Evolutionary conservation across 2,329 filamentous ascomycete species (phyloP).

Genomic region (Fusarium sp.): DNA sequence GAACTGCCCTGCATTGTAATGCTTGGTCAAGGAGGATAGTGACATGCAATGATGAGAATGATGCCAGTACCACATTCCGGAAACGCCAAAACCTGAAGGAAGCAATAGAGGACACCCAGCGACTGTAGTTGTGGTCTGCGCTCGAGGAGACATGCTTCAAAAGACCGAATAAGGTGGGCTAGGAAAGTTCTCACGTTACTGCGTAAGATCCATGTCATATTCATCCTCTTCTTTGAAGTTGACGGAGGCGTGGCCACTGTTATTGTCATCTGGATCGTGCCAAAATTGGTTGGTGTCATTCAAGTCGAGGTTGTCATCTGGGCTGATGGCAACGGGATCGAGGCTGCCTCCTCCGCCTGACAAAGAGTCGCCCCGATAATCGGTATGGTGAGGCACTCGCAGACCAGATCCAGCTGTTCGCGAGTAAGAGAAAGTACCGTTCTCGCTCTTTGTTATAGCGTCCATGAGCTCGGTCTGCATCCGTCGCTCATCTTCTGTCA

Average conservation of each 20-base stretch:
- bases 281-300: conserved; percentile 67
- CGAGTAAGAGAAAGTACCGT: conserved; percentile 82
- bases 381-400: conserved; percentile 91
- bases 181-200: conserved; percentile 29
- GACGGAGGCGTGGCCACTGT: conserved; percentile 70
- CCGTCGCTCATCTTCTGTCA: conserved; percentile 90
- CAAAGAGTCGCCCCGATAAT: conserved; percentile 83
- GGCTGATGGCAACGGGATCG: conserved; percentile 50
- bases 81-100: conserved; percentile 34
- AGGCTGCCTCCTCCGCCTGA: conserved; percentile 54
- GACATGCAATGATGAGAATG: conserved; percentile 28
- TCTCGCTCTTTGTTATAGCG: conserved; percentile 82
- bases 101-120: background rate
- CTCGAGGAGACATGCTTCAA: background rate
- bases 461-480: conserved; percentile 95
- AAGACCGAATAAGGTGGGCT: background rate
- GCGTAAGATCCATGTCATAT: conserved; percentile 80
- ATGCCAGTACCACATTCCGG: conserved; percentile 18
- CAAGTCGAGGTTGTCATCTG: conserved; percentile 57
- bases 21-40: background rate
- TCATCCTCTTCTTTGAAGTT: conserved; percentile 96
- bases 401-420: conserved; percentile 84
- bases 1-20: background rate
- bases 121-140: background rate
- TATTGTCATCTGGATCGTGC: conserved; percentile 76